Conservation (phyloP, 257 asterid genomes). For the Coffea canephora region DNA sequence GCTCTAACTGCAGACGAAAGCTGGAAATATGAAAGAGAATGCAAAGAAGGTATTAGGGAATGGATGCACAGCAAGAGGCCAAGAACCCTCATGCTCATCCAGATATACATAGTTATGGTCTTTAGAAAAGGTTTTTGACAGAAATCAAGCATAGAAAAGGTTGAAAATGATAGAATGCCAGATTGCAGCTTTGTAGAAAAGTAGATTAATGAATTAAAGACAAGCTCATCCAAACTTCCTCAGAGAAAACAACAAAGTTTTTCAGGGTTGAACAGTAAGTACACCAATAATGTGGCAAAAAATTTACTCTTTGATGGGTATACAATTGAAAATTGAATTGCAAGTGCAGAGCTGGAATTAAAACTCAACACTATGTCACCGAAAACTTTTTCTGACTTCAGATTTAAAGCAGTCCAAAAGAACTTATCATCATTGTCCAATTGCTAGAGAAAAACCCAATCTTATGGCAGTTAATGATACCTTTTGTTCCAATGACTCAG, state of each 20-base stretch:
- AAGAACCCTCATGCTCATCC: not conserved
- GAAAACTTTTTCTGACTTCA: not conserved
- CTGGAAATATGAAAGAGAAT: not conserved
- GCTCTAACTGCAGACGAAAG: not conserved
- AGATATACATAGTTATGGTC: not conserved
- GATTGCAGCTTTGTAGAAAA: not conserved
- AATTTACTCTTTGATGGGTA: not conserved
- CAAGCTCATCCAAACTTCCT: not conserved
- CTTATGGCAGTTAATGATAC: constrained; percentile 32
- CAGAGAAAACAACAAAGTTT: not conserved
- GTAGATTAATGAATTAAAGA: not conserved
- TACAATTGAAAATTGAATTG: not conserved
- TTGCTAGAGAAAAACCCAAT: not conserved
- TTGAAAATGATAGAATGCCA: not conserved
- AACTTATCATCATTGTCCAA: not conserved
- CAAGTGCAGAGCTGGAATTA: not conserved
- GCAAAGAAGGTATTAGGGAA: not conserved
- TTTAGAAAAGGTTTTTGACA: not conserved
- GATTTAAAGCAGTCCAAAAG: not conserved
- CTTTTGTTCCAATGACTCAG: constrained; percentile 65
- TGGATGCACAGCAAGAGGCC: not conserved
- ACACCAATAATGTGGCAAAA: not conserved
- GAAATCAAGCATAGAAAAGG: not conserved
- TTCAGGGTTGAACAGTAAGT: not conserved
- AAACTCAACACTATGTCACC: not conserved